Evolutionary conservation across 2,329 filamentous ascomycete species (phyloP), one percentile per base, ranked within the genome.

Genomic region (Trichoderma sp.): DNA sequence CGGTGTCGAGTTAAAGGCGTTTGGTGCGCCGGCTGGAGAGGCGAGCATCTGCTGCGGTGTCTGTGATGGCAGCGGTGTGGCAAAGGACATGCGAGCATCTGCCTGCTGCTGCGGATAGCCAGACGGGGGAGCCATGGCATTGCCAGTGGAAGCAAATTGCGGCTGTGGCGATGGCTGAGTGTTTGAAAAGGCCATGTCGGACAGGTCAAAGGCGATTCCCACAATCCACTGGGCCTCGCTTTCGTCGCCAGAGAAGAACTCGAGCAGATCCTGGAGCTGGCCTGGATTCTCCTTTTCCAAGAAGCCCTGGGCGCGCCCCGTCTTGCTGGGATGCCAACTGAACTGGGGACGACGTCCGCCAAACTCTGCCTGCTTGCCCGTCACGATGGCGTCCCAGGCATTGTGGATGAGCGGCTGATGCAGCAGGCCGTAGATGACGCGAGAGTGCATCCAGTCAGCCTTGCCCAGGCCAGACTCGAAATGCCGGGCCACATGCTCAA

Each of bases 401-500:
- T 86, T 83, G 71, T 86, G 84, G 55, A 91, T 85, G 40, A 86
- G 83, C 1, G 88, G 85, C 75, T 91, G 89, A 74, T 90, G 89
- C n/a, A 91, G 80, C 13, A 91, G 80, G 6, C 88, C 89, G 72
- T 90, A 89, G 60, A 91, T 86, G 70, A 91, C 88, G 57, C 89
- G 88, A 2, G 88, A 90, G 75, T 91, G 89, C 80, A 89, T 87
- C 89, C 89, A 91, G 73, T 91, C 88, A 24, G 83, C 81, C 74
- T 89, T 88, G 71, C 87, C 88, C 78, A 88, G 84, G 62, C 87
- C 86, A 21, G 83, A 82, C 76, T 91, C 89, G 74, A 90, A 91
- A 73, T 91, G 89, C n/a, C 84, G 82, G 24, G 88, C 88, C 40
- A 91, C 88, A 72, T 91, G 89, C 74, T 91, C 88, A 71, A 90